These are phyloP conservation scores for Melaleuca quinquenervia DNA, from an alignment of 345 rosid species.

Conservation along the genomic window DNA sequence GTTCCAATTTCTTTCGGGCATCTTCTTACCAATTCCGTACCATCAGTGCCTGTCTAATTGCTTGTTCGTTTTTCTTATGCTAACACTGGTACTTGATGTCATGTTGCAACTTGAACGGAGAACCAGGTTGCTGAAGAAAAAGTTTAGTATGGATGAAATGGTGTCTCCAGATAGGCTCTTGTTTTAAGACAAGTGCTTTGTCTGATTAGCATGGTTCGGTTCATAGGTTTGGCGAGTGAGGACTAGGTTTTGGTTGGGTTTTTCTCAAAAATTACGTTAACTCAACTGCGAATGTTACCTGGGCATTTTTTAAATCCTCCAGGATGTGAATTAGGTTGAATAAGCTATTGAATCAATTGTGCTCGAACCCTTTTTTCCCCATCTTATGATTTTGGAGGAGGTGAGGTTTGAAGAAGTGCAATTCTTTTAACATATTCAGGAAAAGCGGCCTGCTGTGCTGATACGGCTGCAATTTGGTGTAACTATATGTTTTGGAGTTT, in stretches of 20 bases:
- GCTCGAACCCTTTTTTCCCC: background rate
- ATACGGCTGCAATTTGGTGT: background rate
- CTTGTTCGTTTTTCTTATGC: background rate
- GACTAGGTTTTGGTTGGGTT: background rate
- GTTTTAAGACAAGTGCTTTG: background rate
- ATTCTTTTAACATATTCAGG: background rate
- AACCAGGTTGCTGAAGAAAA: background rate
- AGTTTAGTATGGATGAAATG: background rate
- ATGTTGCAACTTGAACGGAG: background rate
- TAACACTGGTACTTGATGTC: background rate
- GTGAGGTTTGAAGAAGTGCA: background rate
- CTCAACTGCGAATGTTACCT: rapidly evolving
- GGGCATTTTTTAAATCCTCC: background rate
- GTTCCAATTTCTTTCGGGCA: background rate
- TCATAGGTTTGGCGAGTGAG: background rate
- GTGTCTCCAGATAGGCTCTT: background rate
- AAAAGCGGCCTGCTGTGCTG: background rate
- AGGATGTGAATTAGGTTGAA: background rate
- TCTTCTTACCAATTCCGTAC: background rate
- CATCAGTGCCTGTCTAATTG: background rate
- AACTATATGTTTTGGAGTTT: background rate
- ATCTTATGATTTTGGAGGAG: background rate
- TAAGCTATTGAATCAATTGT: background rate
- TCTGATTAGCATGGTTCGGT: background rate
- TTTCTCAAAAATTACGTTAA: background rate